Evolutionary conservation across 805 yeast species (phyloP), one percentile per base, ranked within the genome.

Genomic region (Teunomyces stri): DNA sequence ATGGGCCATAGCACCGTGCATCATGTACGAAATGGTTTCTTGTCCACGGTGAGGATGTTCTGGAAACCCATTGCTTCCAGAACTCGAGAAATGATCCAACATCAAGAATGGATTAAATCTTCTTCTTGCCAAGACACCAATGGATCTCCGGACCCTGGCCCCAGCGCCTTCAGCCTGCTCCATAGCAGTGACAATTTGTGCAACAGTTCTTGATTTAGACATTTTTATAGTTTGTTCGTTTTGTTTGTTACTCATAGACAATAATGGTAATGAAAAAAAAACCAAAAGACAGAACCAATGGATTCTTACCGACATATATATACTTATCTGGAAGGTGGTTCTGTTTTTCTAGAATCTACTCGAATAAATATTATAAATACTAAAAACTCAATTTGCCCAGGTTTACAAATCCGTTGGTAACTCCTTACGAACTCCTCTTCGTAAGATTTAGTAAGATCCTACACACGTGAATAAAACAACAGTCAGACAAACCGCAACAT

Each of bases 111-210:
- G 96, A 12, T 88, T 75, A 65, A 89, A 89, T 63, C 85, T 84
- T 57, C 91, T 75, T 75, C 82, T 76, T 20, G 74, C 69, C 65
- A 72, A 69, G 5, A 83, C 76, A 38, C 96, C 96, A 48, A 89
- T 81, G 4, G 94, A 82, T 57, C 96, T 75, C 62, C 96, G 78
- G 20, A 89, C 96, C 27, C 76, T 68, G 25, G 96, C 96, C n/a
- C 96, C 96, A 27, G 77, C 90, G 53, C 96, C 96, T 67, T 89
- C 96, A 15, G 84, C 74, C 59, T 84, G 89, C 57, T 87, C 88
- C 35, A 76, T 59, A 27, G 92, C 90, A 40, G 61, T 54, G 21
- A 70, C 56, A 31, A 70, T 53, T 43, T 59, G 60, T 29, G 55
- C 53, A 51, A 70, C 61, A 16, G 69, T 55, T 67, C 76, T 68